Evolutionary conservation across 78 protist genomes (phyloP).

Genomic region (Capsaspora owczarzaki): DNA sequence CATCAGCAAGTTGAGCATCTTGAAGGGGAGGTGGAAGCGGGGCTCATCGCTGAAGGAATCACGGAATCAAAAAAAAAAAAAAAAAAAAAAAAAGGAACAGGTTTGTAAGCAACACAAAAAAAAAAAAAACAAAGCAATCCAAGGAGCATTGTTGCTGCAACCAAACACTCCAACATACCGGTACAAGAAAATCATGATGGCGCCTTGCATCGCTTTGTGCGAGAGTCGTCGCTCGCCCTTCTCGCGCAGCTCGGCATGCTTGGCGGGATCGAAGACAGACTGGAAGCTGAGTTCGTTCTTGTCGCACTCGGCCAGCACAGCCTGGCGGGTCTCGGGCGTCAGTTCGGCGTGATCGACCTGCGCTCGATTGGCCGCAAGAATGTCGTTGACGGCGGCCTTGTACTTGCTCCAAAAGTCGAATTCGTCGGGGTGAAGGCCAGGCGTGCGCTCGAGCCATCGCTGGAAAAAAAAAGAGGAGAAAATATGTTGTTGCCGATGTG

Average conservation of each 20-base stretch:
- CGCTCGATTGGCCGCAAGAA: constrained; percentile 25
- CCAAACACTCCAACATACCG: not conserved
- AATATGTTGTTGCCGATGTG: not conserved
- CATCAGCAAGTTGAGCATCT: constrained; percentile 34
- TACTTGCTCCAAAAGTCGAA: constrained; percentile 47
- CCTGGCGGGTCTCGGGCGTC: not conserved
- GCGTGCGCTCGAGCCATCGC: constrained; percentile 70
- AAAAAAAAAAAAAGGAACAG: not conserved
- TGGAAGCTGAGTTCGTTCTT: constrained; percentile 32
- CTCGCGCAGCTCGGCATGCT: constrained; percentile 30
- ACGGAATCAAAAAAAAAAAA: not conserved
- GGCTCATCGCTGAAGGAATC: not conserved
- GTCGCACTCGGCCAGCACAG: not conserved
- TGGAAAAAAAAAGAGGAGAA: not conserved
- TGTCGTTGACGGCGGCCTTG: constrained; percentile 28
- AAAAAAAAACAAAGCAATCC: not conserved
- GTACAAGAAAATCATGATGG: not conserved
- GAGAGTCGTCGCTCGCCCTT: constrained; percentile 50
- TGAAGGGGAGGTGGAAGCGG: constrained; percentile 1
- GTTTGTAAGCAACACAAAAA: not conserved
- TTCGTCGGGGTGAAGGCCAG: constrained; percentile 27
- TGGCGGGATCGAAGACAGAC: constrained; percentile 35
- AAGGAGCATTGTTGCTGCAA: not conserved
- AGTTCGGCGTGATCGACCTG: not conserved
- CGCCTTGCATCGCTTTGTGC: constrained; percentile 7